phyloP scores from a whole-genome alignment of 257 asterid species.

The Petrea volubilis region DNA sequence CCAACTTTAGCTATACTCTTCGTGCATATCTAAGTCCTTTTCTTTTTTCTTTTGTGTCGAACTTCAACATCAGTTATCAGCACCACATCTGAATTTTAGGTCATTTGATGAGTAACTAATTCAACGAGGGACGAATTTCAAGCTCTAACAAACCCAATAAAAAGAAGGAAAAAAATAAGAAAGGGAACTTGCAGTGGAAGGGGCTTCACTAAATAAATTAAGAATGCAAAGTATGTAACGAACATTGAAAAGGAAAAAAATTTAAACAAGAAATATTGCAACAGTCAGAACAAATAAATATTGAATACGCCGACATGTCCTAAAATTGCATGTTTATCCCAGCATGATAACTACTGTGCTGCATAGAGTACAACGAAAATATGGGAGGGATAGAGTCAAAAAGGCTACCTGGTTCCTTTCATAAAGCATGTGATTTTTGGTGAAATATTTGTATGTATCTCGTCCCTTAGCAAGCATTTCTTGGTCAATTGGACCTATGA shows the following conservation, averaged over 20 bases:
- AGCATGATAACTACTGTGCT: background rate
- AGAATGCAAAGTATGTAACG: background rate
- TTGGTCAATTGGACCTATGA: conserved; percentile 75
- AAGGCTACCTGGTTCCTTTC: conserved; percentile 78
- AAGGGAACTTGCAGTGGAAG: background rate
- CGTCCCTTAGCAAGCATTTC: conserved; percentile 88
- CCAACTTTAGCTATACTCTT: background rate
- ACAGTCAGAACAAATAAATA: background rate
- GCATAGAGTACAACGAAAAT: background rate
- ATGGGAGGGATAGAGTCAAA: background rate
- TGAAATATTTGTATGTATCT: conserved; percentile 82
- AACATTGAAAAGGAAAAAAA: background rate
- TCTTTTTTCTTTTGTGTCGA: background rate
- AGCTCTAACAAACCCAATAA: background rate
- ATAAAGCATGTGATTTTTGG: conserved; percentile 94
- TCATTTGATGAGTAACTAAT: background rate
- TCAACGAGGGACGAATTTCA: background rate
- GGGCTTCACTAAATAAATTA: background rate
- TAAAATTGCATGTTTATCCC: background rate
- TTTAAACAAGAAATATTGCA: background rate
- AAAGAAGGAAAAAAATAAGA: background rate
- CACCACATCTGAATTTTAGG: background rate
- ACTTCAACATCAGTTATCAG: background rate
- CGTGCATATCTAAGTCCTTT: no score
- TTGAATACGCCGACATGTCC: background rate